Base-by-base conservation (phyloP, 345 rosid species). In the Kandelia obovata region DNA sequence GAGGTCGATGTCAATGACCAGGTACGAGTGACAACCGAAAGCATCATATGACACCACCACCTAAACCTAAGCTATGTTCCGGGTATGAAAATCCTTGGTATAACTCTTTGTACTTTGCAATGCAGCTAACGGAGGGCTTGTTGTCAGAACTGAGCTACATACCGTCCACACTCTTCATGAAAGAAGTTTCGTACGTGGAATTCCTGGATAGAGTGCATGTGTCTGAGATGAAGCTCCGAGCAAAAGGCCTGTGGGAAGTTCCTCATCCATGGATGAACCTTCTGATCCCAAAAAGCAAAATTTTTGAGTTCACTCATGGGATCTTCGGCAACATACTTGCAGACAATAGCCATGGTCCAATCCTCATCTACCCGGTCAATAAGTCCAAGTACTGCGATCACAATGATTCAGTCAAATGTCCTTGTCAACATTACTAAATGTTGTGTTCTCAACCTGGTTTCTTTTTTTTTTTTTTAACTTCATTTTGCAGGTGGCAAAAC, bases 251-350 rank as follows among this genome's bases (percentile, higher is more conserved):
- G 71, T 86, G 99, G 99, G 99, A 96, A 16, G 85, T 92, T 77
- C 94, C 94, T 64, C 98, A 96, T 82, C 99, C 99, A 61, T 96
- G 99, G 99, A 67, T 96, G 53, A 92, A 90, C 77, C 94, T 96
- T 73, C 74, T 96, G 32, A 65, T 96, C 52, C 97, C 99, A 4
- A 86, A 75, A 75, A 86, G 86, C 83, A 72, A 81, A 57, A 88
- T 92, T 7, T 52, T 20, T 0, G 53, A 81, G 20, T 96, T 96
- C 64, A 87, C 91, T 55, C 58, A 67, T 67, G 81, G 73, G 69
- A 91, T 86, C 78, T 88, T 92, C 43, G 87, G 91, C 68, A 82
- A 81, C 60, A 92, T 96, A 64, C 73, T 96, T 55, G 79, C 76
- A 60, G 83, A 73, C 77, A 87, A 61, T 65, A 85, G 73, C 85